Evolutionary conservation across 306 rosid genomes (phyloP).

Genomic region (Begonia fuchsioides): DNA sequence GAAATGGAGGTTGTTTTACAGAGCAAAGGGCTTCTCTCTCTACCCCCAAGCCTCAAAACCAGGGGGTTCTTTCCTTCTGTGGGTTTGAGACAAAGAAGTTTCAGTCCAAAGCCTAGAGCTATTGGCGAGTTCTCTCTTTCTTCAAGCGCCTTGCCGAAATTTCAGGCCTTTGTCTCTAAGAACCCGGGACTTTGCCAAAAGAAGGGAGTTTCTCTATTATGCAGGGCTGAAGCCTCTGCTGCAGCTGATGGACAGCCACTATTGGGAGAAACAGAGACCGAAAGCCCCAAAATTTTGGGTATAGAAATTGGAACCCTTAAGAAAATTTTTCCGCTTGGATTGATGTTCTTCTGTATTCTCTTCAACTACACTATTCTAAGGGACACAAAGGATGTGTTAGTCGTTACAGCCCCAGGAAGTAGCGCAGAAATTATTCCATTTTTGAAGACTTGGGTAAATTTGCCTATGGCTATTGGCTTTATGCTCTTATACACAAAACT

Average conservation of each 20-base stretch:
- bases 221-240: conserved; percentile 75
- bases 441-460: conserved; percentile 84
- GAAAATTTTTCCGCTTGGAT: conserved; percentile 76
- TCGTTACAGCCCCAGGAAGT: conserved; percentile 84
- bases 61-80: conserved; percentile 32
- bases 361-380: conserved; percentile 86
- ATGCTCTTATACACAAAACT: conserved; percentile 69
- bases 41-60: conserved; percentile 47
- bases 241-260: conserved; percentile 48
- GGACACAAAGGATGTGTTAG: conserved; percentile 84
- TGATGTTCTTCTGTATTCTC: conserved; percentile 90
- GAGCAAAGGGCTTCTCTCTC: conserved; percentile 61
- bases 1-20: conserved; percentile 74
- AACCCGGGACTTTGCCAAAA: conserved; percentile 4
- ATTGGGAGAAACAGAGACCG: conserved; percentile 31
- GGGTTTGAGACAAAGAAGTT: conserved; percentile 41
- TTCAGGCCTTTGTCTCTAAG: conserved; percentile 13
- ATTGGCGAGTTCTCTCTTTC: conserved; percentile 29
- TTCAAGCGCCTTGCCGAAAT: conserved; percentile 32
- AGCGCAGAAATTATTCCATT: conserved; percentile 95
- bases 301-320: conserved; percentile 46
- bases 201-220: conserved; percentile 36
- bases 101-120: conserved; percentile 31
- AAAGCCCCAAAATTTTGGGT: conserved; percentile 55
- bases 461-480: conserved; percentile 93